Conservation (phyloP, 768 basidiomycete genomes). For the Xerocomellus intermedius region DNA sequence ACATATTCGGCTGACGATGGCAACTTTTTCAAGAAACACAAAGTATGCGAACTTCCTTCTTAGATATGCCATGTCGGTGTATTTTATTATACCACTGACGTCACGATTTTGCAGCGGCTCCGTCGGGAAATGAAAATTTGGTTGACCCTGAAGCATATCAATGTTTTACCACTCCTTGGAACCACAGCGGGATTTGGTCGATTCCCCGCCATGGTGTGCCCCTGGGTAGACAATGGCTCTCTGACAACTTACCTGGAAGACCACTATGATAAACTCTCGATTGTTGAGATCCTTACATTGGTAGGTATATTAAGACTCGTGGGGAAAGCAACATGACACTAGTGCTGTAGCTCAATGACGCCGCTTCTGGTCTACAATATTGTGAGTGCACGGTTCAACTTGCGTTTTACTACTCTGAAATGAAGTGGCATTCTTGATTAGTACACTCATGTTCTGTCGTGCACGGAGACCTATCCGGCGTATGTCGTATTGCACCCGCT, state of each 20-base stretch:
- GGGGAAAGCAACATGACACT: background rate
- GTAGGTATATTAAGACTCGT: background rate
- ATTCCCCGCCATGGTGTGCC: conserved; percentile 30
- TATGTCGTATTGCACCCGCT: background rate
- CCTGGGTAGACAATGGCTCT: conserved; percentile 27
- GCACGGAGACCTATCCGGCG: conserved; percentile 25
- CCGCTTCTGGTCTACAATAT: conserved; percentile 22
- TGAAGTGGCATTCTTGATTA: background rate
- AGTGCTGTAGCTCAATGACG: conserved; percentile 12
- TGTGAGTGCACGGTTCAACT: conserved; percentile 1
- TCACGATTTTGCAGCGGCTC: conserved; percentile 19
- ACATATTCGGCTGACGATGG: conserved; percentile 12
- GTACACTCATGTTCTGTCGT: conserved; percentile 18
- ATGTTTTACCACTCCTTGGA: conserved; percentile 20
- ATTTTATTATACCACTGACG: background rate
- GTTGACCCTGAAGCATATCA: conserved; percentile 23
- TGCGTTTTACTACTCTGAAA: background rate
- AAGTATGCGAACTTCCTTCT: background rate
- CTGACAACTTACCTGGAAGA: conserved; percentile 21
- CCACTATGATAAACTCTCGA: conserved; percentile 6
- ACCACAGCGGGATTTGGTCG: conserved; percentile 26
- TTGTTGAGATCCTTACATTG: conserved; percentile 4
- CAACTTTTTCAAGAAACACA: conserved; percentile 12
- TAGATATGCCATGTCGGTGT: background rate
- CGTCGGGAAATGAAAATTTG: conserved; percentile 30